Base-by-base conservation (phyloP, 495 filamentous ascomycete genomes). In the Monascus purpureus region DNA sequence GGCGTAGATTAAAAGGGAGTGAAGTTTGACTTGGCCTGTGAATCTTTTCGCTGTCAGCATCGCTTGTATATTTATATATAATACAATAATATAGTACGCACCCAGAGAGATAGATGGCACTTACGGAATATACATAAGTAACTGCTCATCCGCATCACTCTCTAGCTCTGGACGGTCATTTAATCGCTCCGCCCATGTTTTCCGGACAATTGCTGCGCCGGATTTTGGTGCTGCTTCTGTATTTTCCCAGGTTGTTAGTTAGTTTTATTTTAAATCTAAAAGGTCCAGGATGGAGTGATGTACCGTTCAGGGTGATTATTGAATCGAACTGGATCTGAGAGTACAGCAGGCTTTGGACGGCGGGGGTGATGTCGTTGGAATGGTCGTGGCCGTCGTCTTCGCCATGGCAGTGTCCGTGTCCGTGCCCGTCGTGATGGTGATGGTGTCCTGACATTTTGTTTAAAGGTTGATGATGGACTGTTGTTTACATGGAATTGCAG, bases 61-160 rank as follows among this genome's bases (percentile, higher is more conserved):
- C n/a, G n/a, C n/a, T n/a, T n/a, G n/a, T n/a, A n/a, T n/a, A n/a
- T n/a, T n/a, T n/a, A n/a, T n/a, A n/a, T n/a, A n/a, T n/a, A n/a
- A n/a, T n/a, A n/a, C n/a, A n/a, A n/a, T n/a, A n/a, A n/a, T n/a
- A n/a, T n/a, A n/a, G n/a, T n/a, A n/a, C n/a, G n/a, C n/a, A n/a
- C n/a, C n/a, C n/a, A n/a, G n/a, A n/a, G n/a, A n/a, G 22, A 30
- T 38, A 17, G 31, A 25, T 24, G 32, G 32, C 24, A 71, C 82
- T 28, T 61, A 96, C 88, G 90, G 92, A 13, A 96, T 69, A 45
- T 78, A 74, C 59, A 96, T 80, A 20, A 97, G 47, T n/a, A 97
- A 39, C 59, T 97, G 85, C 63, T 94, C 90, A 47, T 96, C 90
- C 0, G 76, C 73, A 50, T 88, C 81, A 37, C 85, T 94, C 48